A percentile compares a stretch with the other conserved stretches of the same genome.
phyloP scores from a whole-genome alignment of 257 asterid genomes.

The Nicotiana otophora region DNA sequence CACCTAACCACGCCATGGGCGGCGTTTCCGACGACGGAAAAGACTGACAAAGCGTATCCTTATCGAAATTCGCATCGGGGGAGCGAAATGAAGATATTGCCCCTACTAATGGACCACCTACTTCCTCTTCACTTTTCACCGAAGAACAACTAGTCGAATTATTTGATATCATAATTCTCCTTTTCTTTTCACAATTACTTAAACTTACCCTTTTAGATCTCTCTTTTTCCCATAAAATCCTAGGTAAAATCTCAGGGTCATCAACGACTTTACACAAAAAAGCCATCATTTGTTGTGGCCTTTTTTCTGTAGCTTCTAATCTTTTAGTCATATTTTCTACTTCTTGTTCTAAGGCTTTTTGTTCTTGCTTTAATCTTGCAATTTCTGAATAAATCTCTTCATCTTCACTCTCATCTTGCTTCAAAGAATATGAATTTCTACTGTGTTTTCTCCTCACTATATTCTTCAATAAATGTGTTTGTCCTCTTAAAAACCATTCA shows the following conservation, averaged over 20 bases:
- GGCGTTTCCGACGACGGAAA: constrained; percentile 29
- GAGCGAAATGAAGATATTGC: constrained; percentile 35
- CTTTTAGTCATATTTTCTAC: constrained; percentile 63
- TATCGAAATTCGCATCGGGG: constrained; percentile 27
- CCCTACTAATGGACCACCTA: constrained; percentile 1
- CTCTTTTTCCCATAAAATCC: constrained; percentile 52
- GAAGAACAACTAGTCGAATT: constrained; percentile 26
- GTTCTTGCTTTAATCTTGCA: constrained; percentile 55
- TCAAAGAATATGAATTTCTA: not conserved
- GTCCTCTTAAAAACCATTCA: constrained; percentile 85
- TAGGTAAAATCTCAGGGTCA: constrained; percentile 61
- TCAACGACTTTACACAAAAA: constrained; percentile 66
- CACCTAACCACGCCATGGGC: constrained; percentile 31
- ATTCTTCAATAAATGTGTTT: constrained; percentile 58
- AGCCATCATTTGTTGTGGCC: constrained; percentile 89
- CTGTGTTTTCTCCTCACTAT: constrained; percentile 46
- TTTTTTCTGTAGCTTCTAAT: constrained; percentile 74
- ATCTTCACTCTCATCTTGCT: constrained; percentile 34
- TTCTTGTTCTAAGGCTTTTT: constrained; percentile 49
- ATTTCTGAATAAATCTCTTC: constrained; percentile 35
- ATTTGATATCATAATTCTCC: constrained; percentile 19
- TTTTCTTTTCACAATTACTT: constrained; percentile 36
- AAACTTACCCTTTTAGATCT: constrained; percentile 14
- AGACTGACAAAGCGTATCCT: constrained; percentile 20
- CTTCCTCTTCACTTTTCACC: constrained; percentile 49